Base-by-base conservation (phyloP, 768 basidiomycete genomes). In the Sarcodon sp. region DNA sequence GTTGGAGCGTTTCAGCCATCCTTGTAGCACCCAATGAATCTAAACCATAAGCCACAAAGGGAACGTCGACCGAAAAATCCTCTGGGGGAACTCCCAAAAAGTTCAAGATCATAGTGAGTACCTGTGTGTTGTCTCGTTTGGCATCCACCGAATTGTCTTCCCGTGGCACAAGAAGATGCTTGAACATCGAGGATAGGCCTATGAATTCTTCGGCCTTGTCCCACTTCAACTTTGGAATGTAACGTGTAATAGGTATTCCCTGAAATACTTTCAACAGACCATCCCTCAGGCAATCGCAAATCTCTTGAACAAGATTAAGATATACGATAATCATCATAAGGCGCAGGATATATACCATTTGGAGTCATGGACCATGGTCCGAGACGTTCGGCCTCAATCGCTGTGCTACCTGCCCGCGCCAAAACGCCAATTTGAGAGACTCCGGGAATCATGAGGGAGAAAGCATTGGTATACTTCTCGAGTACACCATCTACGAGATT, bases 21-120 rank as follows among this genome's bases (percentile, higher is more conserved):
- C 60, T 59, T 5, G 63, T 63, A 11, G 69, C 69, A 8, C 64
- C 59, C 7, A 71, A 59, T 1, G 69, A 71, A 51, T 71, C 69
- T 12, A 70, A 55, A 7, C 70, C 70, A 39, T 70, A 71, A 2
- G 64, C 57, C 1, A 66, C 68, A 43, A 72, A 57, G 1, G 70
- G 69, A 6, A 67, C 61, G 10, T 69, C 61, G 0, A 53, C 45
- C 6, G 60, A 60, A 39, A 71, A 63, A 33, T 69, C 67, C 15
- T 62, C 57, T 16, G 49, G 50, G 1, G 62, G 47, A 18, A 71
- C 51, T 41, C 64, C 64, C 15, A 68, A 53, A 21, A 58, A 50
- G 16, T 49, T 36, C 18, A 51, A 50, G 13, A 55, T 52, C 35
- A 52, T 51, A 38, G 57, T 51, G 15, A 53, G 47, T 9, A 57